Evolutionary conservation across 164 flowering plant species (phyloP), one percentile per base, ranked within the genome.

Genomic region (Tetracentron sinense): DNA sequence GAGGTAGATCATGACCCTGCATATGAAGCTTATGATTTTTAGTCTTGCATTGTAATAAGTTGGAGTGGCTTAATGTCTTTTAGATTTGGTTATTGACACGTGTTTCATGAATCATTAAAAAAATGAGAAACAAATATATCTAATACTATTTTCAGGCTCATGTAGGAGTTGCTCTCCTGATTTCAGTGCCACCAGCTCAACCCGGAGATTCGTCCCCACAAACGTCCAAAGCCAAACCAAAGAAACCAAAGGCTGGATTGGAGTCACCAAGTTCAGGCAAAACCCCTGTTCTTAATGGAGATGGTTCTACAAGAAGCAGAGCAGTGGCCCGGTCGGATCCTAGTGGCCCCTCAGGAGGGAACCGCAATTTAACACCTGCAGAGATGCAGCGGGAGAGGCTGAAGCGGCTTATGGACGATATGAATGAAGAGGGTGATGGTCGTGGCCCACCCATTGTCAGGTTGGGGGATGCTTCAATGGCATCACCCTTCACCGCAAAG

Each of bases 401-500:
- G 56, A 84, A 85, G 83, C 84, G 86, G 74, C 35, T 90, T 33
- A 82, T 88, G 93, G 94, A 90, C 20, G 98, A 90, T 76, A 69
- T 90, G 64, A 86, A 90, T 62, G 98, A 93, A 63, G 96, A 83
- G 22, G 87, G 86, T 31, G 96, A 85, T 78, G 96, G 96, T 33
- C 88, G 88, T 19, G 46, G 83, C 16, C 80, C 95, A 42, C 96
- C 97, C 0, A 46, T 90, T 33, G 98, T 93, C 54, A 87, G 85
- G 81, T 94, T 93, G 26, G 98, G 97, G 26, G 98, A 93, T 75
- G 98, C 97, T 14, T 93, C 98, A 19, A 93, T 93, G 98, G 98
- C 97, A 54, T 93, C 98, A 19, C 97, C 98, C 38, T 93, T 93
- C 68, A 88, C 98, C 4, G 98, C 98, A 55, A 93, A 93, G 74